Evolutionary conservation across 108 stramenopile species (phyloP), one percentile per base, ranked within the genome.

Genomic region (Conticribra guillardii): DNA sequence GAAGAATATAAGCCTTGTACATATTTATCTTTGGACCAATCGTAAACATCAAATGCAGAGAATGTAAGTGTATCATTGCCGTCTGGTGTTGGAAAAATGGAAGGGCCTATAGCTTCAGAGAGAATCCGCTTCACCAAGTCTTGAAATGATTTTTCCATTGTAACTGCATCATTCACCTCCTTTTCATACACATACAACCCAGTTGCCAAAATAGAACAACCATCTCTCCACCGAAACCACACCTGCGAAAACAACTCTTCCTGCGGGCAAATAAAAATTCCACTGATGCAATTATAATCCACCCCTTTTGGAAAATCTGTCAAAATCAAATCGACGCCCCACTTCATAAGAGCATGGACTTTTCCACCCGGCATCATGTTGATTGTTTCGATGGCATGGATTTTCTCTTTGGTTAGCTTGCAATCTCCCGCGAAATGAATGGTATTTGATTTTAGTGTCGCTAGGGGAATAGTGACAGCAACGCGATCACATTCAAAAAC

Each of bases 1-100:
- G 79, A 80, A 53, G 72, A 68, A 67, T 80, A 80, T 7, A 74
- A 44, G 4, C 79, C 79, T 34, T 37, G 15, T 4, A 73, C 28
- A 29, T 67, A 74, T 21, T 56, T 50, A 21, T 80, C 72, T 2
- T 68, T 67, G 8, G 49, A 67, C 79, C 79, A 80, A 80, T 80
- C 67, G 45, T 80, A 72, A 5, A 80, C 41, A 23, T 45, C 71
- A 74, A 74, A 80, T 18, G 67, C 72, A 32, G 79, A 73, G 63
- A 73, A 80, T 4, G 72, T 68, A 3, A 73, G 61, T 2, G 22
- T 8, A 27, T 27, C 61, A 28, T 62, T 18, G 27, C 15, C n/a
- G 18, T 49, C 37, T 41, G 5, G 5, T 1, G 5, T 62, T 8
- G 24, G 61, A 62, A 61, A 47, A 1, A 62, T 62, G 1, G 30